phyloP scores from a whole-genome alignment of 176 grass and related monocot species.

The Eremochloa ophiuroides region DNA sequence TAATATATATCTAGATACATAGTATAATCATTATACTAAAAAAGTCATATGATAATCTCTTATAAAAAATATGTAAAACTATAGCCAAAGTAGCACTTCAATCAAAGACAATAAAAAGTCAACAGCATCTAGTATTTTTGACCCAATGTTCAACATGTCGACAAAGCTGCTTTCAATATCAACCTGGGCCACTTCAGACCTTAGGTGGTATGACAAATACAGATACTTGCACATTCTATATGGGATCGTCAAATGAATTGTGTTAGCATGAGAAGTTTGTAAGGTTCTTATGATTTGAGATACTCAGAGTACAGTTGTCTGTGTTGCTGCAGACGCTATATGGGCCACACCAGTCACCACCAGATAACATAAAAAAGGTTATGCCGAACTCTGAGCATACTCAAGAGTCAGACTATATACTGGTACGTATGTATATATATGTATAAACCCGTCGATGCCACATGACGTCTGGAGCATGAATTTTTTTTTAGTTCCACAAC shows the following conservation, averaged over 20 bases:
- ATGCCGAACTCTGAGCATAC: neutral
- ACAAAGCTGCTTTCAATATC: neutral
- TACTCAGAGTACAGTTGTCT: neutral
- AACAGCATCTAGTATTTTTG: neutral
- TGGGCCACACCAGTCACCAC: neutral
- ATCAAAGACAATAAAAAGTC: neutral
- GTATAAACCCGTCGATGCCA: too few species aligned
- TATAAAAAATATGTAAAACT: neutral
- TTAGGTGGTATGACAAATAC: neutral
- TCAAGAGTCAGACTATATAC: too few species aligned
- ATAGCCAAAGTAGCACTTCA: neutral
- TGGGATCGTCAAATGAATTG: neutral
- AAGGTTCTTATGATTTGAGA: too few species aligned
- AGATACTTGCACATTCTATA: neutral
- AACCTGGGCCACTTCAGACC: neutral
- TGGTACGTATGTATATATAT: too few species aligned
- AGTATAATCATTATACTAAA: too few species aligned
- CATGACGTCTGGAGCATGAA: too few species aligned
- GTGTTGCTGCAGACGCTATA: neutral
- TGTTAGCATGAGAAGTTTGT: neutral
- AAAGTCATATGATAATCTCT: too few species aligned
- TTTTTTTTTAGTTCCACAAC: too few species aligned
- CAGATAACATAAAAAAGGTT: neutral
- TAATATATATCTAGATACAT: too few species aligned
- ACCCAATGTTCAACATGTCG: neutral